Conservation (phyloP, 1,139 yeast species). For the Scheffersomyces quercinus region DNA sequence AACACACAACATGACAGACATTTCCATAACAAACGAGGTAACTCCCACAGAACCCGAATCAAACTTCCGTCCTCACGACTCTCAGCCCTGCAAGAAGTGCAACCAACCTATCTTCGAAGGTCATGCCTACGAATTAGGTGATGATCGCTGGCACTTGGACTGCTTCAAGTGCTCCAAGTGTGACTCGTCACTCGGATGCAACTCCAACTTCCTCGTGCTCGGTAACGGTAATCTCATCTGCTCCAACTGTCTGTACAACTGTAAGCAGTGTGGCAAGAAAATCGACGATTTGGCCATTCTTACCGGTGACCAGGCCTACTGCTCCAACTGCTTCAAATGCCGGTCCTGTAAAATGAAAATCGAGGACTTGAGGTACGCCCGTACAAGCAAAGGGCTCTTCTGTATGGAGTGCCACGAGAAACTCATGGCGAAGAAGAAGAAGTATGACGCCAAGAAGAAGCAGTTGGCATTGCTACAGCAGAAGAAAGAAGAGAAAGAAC, state of each 20-base stretch:
- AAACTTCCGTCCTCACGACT: slow-evolving; percentile 6
- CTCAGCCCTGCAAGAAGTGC: slow-evolving; percentile 46
- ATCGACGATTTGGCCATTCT: slow-evolving; percentile 95
- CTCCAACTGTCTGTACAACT: slow-evolving; percentile 85
- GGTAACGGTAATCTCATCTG: slow-evolving; percentile 94
- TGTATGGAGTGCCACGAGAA: slow-evolving; percentile 93
- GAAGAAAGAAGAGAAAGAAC: slow-evolving; percentile 12
- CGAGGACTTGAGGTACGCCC: slow-evolving; percentile 87
- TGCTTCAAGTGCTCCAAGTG: slow-evolving; percentile 93
- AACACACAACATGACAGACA: slow-evolving; percentile 3
- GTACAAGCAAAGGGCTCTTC: slow-evolving; percentile 90
- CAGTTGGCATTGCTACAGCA: slow-evolving; percentile 23
- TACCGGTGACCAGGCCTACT: slow-evolving; percentile 94
- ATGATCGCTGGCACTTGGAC: slow-evolving; percentile 92
- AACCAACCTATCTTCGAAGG: slow-evolving; percentile 60
- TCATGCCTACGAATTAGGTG: slow-evolving; percentile 83
- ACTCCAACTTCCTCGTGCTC: slow-evolving; percentile 83
- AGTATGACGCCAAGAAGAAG: slow-evolving; percentile 49
- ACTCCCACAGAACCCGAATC: background rate
- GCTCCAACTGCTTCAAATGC: slow-evolving; percentile 88
- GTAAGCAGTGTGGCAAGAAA: slow-evolving; percentile 84
- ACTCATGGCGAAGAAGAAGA: slow-evolving; percentile 66
- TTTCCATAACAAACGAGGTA: slow-evolving; percentile 5
- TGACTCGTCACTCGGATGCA: slow-evolving; percentile 72
- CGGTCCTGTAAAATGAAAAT: slow-evolving; percentile 86